A percentile compares a stretch with the other conserved stretches of the same genome.
Evolutionary conservation across 768 basidiomycete species (phyloP).

Genomic region (Auricularia sp.): DNA sequence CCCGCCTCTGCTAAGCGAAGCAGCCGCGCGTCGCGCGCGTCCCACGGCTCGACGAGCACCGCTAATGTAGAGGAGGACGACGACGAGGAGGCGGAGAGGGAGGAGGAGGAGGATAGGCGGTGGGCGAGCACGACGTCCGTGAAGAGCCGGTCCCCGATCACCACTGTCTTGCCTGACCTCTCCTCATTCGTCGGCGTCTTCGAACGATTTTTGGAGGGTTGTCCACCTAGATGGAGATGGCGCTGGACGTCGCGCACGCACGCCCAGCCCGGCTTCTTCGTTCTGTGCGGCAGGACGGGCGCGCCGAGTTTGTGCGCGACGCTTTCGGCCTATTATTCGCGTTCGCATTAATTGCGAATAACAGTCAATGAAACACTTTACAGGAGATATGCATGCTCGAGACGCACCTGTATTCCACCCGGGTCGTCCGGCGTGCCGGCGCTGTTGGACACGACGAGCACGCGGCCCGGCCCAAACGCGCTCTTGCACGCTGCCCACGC

Average conservation of each 20-base stretch:
- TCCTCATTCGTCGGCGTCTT: too few species aligned
- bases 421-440: slow-evolving; percentile 73
- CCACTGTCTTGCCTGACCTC: too few species aligned
- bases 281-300: slow-evolving; percentile 70
- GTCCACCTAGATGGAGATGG: too few species aligned
- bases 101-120: slow-evolving; percentile 33
- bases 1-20: neutral
- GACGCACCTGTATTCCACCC: slow-evolving; percentile 67
- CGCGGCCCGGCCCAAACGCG: slow-evolving; percentile 65
- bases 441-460: slow-evolving; percentile 91
- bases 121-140: slow-evolving; percentile 86
- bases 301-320: slow-evolving; percentile 66
- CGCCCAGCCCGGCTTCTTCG: slow-evolving; percentile 69
- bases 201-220: too few species aligned
- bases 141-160: slow-evolving; percentile 88
- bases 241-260: slow-evolving; percentile 60
- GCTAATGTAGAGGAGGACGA: slow-evolving; percentile 5
- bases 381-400: neutral
- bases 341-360: too few species aligned
- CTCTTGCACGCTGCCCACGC: slow-evolving; percentile 66
- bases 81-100: too few species aligned
- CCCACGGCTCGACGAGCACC: neutral
- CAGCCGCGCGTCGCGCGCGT: neutral
- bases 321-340: slow-evolving; percentile 59
- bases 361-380: neutral